Percentiles rank a stretch among this genome's conserved stretches.
These are phyloP conservation scores for Draba incana DNA, from an alignment of 345 rosid species.

Conservation along the genomic window DNA sequence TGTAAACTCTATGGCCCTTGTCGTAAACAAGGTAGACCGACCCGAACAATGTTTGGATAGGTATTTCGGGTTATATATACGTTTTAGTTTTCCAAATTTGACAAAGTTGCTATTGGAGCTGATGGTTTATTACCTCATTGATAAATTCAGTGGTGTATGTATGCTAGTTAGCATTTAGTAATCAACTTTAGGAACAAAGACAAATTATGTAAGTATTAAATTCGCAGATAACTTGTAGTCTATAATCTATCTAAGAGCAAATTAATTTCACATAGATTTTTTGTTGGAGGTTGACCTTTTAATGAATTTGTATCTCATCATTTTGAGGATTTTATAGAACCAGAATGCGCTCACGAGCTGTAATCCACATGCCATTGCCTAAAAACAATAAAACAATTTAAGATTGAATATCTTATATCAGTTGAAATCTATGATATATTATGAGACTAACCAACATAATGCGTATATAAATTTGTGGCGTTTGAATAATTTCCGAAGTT, in stretches of 20 bases:
- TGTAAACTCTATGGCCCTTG: too few relatives aligned
- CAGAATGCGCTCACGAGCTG: conserved; percentile 82
- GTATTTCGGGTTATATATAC: not conserved
- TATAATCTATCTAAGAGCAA: not conserved
- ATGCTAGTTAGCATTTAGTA: too few relatives aligned
- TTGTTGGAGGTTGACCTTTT: conserved; percentile 23
- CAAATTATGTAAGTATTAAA: too few relatives aligned
- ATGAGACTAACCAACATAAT: not conserved
- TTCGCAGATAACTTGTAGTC: too few relatives aligned
- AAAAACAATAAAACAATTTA: not conserved
- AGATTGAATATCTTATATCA: not conserved
- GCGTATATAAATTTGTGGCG: not conserved
- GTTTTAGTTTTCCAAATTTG: too few relatives aligned
- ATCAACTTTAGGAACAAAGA: too few relatives aligned
- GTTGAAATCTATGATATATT: not conserved
- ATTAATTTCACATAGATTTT: not conserved
- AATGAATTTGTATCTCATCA: conserved; percentile 65
- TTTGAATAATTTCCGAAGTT: not conserved
- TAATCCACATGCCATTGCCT: conserved; percentile 75
- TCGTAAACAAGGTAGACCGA: too few relatives aligned
- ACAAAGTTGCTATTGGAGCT: too few relatives aligned
- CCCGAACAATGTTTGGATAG: too few relatives aligned
- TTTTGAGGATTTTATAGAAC: conserved; percentile 82
- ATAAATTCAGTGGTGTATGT: too few relatives aligned
- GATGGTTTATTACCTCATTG: too few relatives aligned